Evolutionary conservation across 148 eudicot genomes (phyloP).

Genomic region (Rhododendron simsii): DNA sequence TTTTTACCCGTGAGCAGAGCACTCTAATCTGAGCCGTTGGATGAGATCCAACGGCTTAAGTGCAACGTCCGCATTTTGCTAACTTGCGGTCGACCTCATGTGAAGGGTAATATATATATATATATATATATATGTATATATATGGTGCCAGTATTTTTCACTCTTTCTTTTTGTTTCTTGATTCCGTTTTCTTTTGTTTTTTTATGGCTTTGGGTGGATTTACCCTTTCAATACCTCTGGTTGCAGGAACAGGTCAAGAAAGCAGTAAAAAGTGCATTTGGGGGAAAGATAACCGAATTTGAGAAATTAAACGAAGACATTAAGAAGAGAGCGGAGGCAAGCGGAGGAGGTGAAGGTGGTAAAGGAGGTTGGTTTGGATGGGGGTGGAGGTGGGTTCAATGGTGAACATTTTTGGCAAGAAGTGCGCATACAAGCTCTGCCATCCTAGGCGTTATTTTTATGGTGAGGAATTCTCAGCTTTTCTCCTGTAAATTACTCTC

Average conservation of each 20-base stretch:
- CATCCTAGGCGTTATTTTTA: slow-evolving; percentile 44
- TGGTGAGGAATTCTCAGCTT: slow-evolving; percentile 35
- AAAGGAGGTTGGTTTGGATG: slow-evolving; percentile 83
- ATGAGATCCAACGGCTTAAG: no score
- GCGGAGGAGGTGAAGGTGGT: slow-evolving; percentile 69
- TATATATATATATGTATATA: no score
- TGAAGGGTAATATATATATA: no score
- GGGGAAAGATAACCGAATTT: slow-evolving; percentile 65
- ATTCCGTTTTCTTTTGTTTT: no score
- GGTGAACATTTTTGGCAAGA: slow-evolving; percentile 88
- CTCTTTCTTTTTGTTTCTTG: background rate
- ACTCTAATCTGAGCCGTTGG: no score
- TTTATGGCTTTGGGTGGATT: background rate
- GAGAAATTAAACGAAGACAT: slow-evolving; percentile 85
- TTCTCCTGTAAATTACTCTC: background rate
- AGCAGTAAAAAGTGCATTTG: slow-evolving; percentile 89
- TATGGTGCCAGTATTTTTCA: background rate
- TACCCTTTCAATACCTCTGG: background rate
- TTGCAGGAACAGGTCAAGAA: slow-evolving; percentile 77
- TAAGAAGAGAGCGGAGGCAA: slow-evolving; percentile 58
- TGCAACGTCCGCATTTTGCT: no score
- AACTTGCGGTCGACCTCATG: no score
- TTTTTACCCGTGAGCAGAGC: no score
- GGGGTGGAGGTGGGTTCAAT: slow-evolving; percentile 57
- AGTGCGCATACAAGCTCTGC: slow-evolving; percentile 65